Evolutionary conservation across 306 rosid species (phyloP), one percentile per base, ranked within the genome.

Genomic region (Fragaria vesca): DNA sequence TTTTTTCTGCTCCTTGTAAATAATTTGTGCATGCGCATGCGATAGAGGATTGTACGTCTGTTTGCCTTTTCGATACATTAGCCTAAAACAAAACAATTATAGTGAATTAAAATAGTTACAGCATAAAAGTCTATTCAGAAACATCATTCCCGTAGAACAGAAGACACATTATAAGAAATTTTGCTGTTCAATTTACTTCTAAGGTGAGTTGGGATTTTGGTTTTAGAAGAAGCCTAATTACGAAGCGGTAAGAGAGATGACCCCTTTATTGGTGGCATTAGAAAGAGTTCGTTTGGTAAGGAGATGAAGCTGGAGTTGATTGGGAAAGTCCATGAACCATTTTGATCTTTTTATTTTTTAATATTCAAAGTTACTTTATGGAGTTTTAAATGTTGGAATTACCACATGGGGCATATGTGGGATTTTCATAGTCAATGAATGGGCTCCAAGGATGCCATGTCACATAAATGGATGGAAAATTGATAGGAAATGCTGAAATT

Each of bases 1-100:
- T 70, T 40, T 55, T 42, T 28, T 9, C 28, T 60, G 51, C 43
- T 32, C 51, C 75, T 65, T 55, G 16, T 80, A 66, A 76, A 69
- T 38, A 46, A 26, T 68, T 76, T 78, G 68, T 40, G 47, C 30
- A 0, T 57, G 40, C 2, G 21, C 21, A 0, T 36, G 34, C 2
- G 16, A 61, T 61, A 12, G 45, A 16, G 69, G 11, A 13, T 63
- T 5, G 11, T 15, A 62, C 28, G 21, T 13, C n/a, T 63, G n/a
- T 32, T 42, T 54, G 24, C n/a, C 10, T 61, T 30, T 62, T 30
- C 2, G n/a, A 4, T 30, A 62, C 38, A 12, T 34, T 32, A 65
- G 6, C 21, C 3, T 28, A 65, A 34, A 34, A 15, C 12, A 65
- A 15, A 32, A 65, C 69, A 65, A 65, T 65, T 65, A 16, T 3